Conservation (phyloP, 192 early-diverging fungal genomes). For the Oehlia diaphana region DNA sequence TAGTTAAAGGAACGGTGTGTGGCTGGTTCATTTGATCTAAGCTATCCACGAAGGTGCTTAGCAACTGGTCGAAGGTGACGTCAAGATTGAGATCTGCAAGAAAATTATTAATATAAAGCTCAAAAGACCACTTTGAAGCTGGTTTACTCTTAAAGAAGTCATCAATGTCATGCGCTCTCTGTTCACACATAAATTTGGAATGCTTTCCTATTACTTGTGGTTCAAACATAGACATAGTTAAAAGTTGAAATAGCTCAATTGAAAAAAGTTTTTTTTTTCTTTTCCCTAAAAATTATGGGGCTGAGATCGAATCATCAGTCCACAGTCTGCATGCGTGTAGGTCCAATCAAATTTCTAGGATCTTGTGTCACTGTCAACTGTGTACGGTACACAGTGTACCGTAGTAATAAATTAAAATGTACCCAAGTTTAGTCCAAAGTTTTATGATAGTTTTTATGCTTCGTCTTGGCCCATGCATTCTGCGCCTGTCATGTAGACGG, state of each 20-base stretch:
- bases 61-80: slow-evolving; percentile 5
- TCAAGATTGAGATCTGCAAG: background rate
- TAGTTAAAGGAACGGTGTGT: slow-evolving; percentile 13
- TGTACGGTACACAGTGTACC: too few relatives aligned
- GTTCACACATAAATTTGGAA: slow-evolving; percentile 20
- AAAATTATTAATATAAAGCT: slow-evolving; percentile 17
- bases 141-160: slow-evolving; percentile 21
- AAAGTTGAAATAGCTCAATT: too few relatives aligned
- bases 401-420: too few relatives aligned
- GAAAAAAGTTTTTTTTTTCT: too few relatives aligned
- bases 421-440: too few relatives aligned
- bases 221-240: background rate
- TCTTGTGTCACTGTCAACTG: background rate
- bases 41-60: slow-evolving; percentile 22
- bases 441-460: too few relatives aligned
- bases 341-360: background rate
- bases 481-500: slow-evolving; percentile 18
- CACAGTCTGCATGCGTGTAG: background rate
- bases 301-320: too few relatives aligned
- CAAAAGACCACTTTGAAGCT: slow-evolving; percentile 27
- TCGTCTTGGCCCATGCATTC: slow-evolving; percentile 15
- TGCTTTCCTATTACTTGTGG: background rate
- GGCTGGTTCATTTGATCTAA: slow-evolving; percentile 17
- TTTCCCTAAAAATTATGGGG: too few relatives aligned
- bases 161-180: background rate